Evolutionary conservation across 441 rosid species (phyloP).

Genomic region (Gossypium davidsonii): DNA sequence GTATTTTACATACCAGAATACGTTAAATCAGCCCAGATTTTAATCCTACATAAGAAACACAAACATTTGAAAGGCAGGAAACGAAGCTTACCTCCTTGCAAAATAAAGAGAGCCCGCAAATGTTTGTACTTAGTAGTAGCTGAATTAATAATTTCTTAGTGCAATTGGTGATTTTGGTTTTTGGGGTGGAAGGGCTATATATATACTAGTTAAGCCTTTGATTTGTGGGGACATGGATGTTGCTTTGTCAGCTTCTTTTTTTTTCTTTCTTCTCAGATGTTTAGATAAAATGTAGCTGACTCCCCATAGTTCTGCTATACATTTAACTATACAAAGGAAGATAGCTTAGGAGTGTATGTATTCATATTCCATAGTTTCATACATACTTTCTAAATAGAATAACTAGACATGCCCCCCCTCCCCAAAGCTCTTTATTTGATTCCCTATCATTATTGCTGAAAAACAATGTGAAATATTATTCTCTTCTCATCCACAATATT

Average conservation of each 20-base stretch:
- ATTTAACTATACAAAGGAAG: constrained; percentile 11
- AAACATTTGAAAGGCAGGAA: background rate
- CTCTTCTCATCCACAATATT: constrained; percentile 22
- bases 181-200: constrained; percentile 30
- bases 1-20: constrained; percentile 12
- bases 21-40: constrained; percentile 7
- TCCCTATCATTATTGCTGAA: constrained; percentile 47
- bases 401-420: constrained; percentile 17
- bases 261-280: constrained; percentile 1
- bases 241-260: constrained; percentile 4
- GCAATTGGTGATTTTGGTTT: constrained; percentile 25
- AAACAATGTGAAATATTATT: constrained; percentile 37
- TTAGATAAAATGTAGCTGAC: constrained; percentile 20
- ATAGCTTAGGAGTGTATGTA: constrained; percentile 16
- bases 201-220: constrained; percentile 25
- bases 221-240: constrained; percentile 18
- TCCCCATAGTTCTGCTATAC: background rate
- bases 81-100: constrained; percentile 11
- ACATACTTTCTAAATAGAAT: constrained; percentile 13
- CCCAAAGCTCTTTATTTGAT: constrained; percentile 25
- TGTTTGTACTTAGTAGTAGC: background rate
- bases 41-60: constrained; percentile 21
- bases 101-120: background rate
- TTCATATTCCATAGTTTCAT: background rate
- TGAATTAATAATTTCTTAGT: constrained; percentile 13